Conservation (phyloP, 2,329 filamentous ascomycete genomes). For the Fusarium sp. region DNA sequence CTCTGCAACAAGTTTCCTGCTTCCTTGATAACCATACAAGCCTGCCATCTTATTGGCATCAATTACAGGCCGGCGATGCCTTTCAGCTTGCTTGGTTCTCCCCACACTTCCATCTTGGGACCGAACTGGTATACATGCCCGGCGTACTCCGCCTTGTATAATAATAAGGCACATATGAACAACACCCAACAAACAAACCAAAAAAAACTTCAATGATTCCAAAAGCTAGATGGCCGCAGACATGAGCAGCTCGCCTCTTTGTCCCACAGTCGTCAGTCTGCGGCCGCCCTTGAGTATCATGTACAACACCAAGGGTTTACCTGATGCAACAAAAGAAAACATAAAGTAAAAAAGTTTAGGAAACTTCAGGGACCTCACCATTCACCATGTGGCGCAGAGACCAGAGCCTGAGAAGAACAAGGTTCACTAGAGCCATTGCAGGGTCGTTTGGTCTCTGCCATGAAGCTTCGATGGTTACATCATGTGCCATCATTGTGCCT, state of each 20-base stretch:
- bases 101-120: constrained; percentile 45
- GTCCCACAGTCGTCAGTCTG: constrained; percentile 34
- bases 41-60: background rate
- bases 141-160: constrained; percentile 34
- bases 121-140: constrained; percentile 25
- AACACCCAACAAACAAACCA: constrained; percentile 29
- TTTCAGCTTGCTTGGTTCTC: constrained; percentile 46
- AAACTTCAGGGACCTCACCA: constrained; percentile 33
- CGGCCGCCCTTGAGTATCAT: constrained; percentile 21
- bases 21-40: constrained; percentile 17
- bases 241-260: constrained; percentile 36
- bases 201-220: constrained; percentile 12
- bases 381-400: constrained; percentile 30
- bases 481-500: constrained; percentile 38
- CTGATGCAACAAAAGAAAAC: constrained; percentile 9
- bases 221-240: constrained; percentile 21
- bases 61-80: constrained; percentile 17
- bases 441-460: constrained; percentile 7
- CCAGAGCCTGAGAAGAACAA: constrained; percentile 22
- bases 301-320: constrained; percentile 27
- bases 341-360: constrained; percentile 4
- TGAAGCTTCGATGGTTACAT: constrained; percentile 36
- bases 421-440: constrained; percentile 13
- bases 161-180: background rate
- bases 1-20: constrained; percentile 9